These are phyloP conservation scores for Neolentinus lepideus DNA, from an alignment of 1,284 basidiomycete species.

Conservation along the genomic window DNA sequence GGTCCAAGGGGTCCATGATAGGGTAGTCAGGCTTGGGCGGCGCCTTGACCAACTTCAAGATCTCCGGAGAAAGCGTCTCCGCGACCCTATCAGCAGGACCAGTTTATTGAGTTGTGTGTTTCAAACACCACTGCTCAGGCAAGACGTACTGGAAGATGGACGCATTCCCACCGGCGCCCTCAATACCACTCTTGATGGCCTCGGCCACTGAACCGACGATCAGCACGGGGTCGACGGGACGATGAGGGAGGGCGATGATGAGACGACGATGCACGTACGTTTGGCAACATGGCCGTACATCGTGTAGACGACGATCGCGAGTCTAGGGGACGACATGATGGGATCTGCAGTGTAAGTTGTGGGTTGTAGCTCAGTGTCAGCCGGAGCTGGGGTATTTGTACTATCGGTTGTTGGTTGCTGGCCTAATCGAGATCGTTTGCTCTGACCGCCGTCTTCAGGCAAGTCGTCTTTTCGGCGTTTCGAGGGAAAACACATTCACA, in stretches of 20 bases:
- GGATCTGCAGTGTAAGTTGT: neutral
- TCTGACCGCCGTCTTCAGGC: neutral
- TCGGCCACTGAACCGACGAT: slow-evolving; percentile 35
- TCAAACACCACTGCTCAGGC: slow-evolving; percentile 4
- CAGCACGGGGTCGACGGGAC: neutral
- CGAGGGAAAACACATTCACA: slow-evolving; percentile 2
- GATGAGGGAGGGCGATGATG: neutral
- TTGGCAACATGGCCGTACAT: slow-evolving; percentile 42
- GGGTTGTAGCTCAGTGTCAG: neutral
- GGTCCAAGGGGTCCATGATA: slow-evolving; percentile 34
- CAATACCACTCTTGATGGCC: slow-evolving; percentile 38
- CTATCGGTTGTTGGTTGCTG: neutral
- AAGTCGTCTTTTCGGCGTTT: neutral
- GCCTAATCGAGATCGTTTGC: neutral
- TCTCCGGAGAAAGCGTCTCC: slow-evolving; percentile 49
- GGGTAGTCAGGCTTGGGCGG: slow-evolving; percentile 36
- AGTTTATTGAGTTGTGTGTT: slow-evolving; percentile 6
- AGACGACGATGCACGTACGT: slow-evolving; percentile 16
- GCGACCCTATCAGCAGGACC: slow-evolving; percentile 34
- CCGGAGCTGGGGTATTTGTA: slow-evolving; percentile 1
- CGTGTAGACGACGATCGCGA: slow-evolving; percentile 43
- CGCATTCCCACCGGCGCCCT: slow-evolving; percentile 38
- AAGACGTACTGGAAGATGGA: slow-evolving; percentile 32
- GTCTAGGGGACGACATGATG: slow-evolving; percentile 23
- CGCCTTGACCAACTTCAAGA: slow-evolving; percentile 51